Evolutionary conservation across 345 rosid species (phyloP), one percentile per base, ranked within the genome.

Genomic region (Populus davidiana): DNA sequence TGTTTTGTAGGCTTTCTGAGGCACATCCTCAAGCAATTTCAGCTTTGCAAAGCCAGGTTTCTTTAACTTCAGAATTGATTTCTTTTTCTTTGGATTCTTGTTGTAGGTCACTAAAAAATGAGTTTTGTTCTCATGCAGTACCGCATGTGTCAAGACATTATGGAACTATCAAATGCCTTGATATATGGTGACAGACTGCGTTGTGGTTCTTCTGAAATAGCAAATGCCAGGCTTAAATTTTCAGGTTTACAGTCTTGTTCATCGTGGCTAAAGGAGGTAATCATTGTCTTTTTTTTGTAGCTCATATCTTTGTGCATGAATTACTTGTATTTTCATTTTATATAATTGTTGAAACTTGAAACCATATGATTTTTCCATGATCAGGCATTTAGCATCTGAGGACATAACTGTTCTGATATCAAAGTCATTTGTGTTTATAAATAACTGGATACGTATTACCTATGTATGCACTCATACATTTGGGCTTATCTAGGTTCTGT

Each of bases 11-110:
- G 85, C 94, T 96, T 52, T 96, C 98, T 61, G 99, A 96, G 87
- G 98, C 96, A 61, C 98, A 96, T 87, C 98, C 99, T 70, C 96
- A 96, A 72, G 94, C 99, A 82, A 93, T 96, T 78, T 91, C 97
- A 77, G 91, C 93, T 72, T 81, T 96, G 86, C 98, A 93, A 81
- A 92, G 94, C 91, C 99, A 96, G 98, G 99, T 93, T 81, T 67
- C 31, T 18, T 66, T 68, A 75, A 69, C 27, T 82, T 78, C 65
- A 25, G 62, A 56, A 54, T 50, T 70, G 67, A 72, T 25, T 13
- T 17, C 36, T n/a, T n/a, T 49, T 38, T 36, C 75, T 73, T 39
- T 68, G 49, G 9, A 70, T 27, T 75, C 67, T 65, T 76, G 54
- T 61, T 29, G 66, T 44, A 44, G 75, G 17, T 73, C 72, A 78